These are phyloP conservation scores for Heliosperma pusillum DNA, from an alignment of 148 eudicot genomes.

Conservation along the genomic window DNA sequence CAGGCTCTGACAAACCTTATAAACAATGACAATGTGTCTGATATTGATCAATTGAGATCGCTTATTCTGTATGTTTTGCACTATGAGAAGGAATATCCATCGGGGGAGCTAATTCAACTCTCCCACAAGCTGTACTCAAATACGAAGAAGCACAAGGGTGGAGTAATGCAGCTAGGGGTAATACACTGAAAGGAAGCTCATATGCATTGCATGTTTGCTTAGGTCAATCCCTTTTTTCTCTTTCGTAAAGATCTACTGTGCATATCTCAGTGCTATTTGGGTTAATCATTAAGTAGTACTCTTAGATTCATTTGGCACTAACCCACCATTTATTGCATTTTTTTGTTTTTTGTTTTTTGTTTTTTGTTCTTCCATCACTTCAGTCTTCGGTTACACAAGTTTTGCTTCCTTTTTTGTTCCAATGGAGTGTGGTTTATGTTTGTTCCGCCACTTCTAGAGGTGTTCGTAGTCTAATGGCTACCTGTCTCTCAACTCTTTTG, in stretches of 20 bases:
- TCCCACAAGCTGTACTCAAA: slow-evolving; percentile 82
- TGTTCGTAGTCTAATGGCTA: slow-evolving; percentile 17
- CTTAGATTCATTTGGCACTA: no score
- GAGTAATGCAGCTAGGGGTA: slow-evolving; percentile 52
- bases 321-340: no score
- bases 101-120: slow-evolving; percentile 80
- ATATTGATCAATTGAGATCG: slow-evolving; percentile 80
- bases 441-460: neutral
- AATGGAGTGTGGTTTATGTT: neutral
- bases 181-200: slow-evolving; percentile 8
- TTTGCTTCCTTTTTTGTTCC: neutral
- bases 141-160: slow-evolving; percentile 86
- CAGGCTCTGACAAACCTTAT: slow-evolving; percentile 94
- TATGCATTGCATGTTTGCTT: neutral
- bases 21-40: slow-evolving; percentile 77
- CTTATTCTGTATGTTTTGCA: slow-evolving; percentile 96
- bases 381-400: neutral
- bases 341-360: no score
- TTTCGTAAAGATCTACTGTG: neutral
- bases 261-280: no score
- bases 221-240: neutral
- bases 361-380: neutral
- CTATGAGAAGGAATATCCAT: slow-evolving; percentile 97
- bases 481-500: slow-evolving; percentile 20
- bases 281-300: no score